Base-by-base conservation (phyloP, 2,329 filamentous ascomycete species). In the Cordyceps tenuipes region DNA sequence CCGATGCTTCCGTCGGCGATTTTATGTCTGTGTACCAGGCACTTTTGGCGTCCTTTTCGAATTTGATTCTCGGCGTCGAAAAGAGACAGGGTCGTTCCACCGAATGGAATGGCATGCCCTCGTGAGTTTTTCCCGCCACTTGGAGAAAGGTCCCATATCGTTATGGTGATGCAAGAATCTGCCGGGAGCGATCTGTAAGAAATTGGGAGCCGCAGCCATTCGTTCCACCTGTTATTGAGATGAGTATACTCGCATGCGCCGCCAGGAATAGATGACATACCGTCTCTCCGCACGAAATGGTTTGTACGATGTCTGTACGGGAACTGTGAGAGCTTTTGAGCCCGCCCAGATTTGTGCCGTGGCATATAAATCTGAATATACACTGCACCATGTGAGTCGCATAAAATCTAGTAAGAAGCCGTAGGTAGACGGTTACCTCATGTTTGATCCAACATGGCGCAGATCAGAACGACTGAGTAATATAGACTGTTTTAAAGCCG, bases 321-420 rank as follows among this genome's bases (percentile, higher is more conserved):
- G 89, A 1, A 97, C 90, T 0, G 92, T 95, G 66, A 99, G 77
- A 41, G 93, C 91, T 72, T 99, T 99, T 31, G 92, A 97, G 68
- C 95, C 91, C 13, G 92, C 90, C 88, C 93, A 99, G 68, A 97
- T 82, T 73, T 97, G 94, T 9, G 88, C 89, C 0, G 92, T 97
- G 53, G 96, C 87, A 70, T 93, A 97, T 52, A 99, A 86, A 71
- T 99, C 94, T 29, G 91, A 97, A 70, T 88, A 78, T 0, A 87
- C 79, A 72, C 89, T 91, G 64, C 59, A 62, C 17, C 34, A 8
- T n/a, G 19, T 62, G 41, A 47, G 41, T 21, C 10, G 39, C 71
- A 23, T 62, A 51, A 3, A 8, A 34, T 29, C 51, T 23, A 49
- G 59, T 9, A 23, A 17, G 23, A 10, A 21, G 51, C 29, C 10